Evolutionary conservation across 306 rosid genomes (phyloP), one percentile per base, ranked within the genome.

Genomic region (Rosa lucieae): DNA sequence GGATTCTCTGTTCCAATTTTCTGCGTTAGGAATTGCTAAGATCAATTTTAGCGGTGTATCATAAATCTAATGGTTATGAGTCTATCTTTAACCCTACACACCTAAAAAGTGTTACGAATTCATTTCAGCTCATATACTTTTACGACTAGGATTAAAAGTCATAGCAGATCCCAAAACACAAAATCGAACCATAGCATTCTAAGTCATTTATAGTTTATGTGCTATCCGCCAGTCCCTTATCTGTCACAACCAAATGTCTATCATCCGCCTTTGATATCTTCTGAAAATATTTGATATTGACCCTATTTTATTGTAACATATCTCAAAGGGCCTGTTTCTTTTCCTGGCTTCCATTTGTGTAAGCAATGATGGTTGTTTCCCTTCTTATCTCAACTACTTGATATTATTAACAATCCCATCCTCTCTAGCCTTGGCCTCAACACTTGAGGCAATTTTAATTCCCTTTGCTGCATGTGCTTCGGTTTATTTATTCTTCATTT

Each of bases 331-430:
- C 56, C 79, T 73, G 29, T 72, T 85, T 82, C 86, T 80, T 84
- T 92, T 89, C 79, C 79, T 29, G 74, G 3, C 52, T 87, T 61
- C 66, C 79, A 88, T 88, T 86, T 89, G 88, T 86, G 90, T 81
- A 53, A 83, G 82, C 87, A 86, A 91, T 92, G 79, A 94, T 90
- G 84, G 86, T 82, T 85, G 92, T 87, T 85, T 82, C 91, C 87
- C 40, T 80, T 82, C 84, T 68, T 87, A 76, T 84, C 53, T 85
- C 59, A 68, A 70, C 80, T 51, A 10, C 75, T 86, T 83, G 81
- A 75, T 83, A 72, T 87, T 74, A 73, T 84, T 81, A 37, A 77
- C 78, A 76, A 72, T 51, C 79, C 78, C 37, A 32, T 32, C 37
- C 49, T 62, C 79, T 61, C 68, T 62, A 74, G 79, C 69, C 73